These are phyloP conservation scores for Trametes cinnabarina DNA, from an alignment of 768 basidiomycete genomes.

Conservation along the genomic window DNA sequence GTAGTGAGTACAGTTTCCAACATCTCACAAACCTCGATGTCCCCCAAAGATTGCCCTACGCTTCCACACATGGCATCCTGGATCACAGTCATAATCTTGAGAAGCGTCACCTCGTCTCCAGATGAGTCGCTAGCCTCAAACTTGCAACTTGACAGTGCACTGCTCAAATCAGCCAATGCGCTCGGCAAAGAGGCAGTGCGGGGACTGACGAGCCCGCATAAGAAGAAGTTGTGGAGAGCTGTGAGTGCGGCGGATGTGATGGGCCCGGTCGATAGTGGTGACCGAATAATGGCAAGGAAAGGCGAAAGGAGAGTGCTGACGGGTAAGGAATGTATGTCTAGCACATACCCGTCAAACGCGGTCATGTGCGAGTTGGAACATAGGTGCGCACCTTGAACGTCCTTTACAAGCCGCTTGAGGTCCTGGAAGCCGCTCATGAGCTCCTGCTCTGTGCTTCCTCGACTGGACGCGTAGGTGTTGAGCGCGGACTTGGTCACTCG, in stretches of 20 bases:
- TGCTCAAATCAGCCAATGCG: constrained; percentile 81
- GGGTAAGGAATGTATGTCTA: constrained; percentile 60
- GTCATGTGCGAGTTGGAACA: not conserved
- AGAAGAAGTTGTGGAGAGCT: constrained; percentile 85
- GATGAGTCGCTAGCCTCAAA: constrained; percentile 97
- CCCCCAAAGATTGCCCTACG: constrained; percentile 74
- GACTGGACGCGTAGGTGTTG: constrained; percentile 42
- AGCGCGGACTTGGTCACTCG: constrained; percentile 55
- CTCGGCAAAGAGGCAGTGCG: constrained; percentile 54
- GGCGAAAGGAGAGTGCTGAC: constrained; percentile 71
- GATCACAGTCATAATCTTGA: constrained; percentile 89
- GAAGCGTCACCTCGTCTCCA: constrained; percentile 94
- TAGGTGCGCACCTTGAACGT: constrained; percentile 54
- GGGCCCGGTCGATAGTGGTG: constrained; percentile 91
- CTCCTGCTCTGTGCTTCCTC: constrained; percentile 69
- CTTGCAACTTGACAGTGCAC: constrained; percentile 91
- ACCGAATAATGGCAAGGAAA: constrained; percentile 91
- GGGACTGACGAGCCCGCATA: constrained; percentile 67
- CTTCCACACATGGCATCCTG: constrained; percentile 73
- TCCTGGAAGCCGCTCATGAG: constrained; percentile 90
- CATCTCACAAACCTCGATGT: constrained; percentile 97
- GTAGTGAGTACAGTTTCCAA: constrained; percentile 96
- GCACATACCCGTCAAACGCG: not conserved
- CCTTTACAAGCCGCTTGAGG: constrained; percentile 70
- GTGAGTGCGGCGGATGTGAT: constrained; percentile 94